A percentile compares a stretch with the other conserved stretches of the same genome.
Conservation (phyloP, 2,329 filamentous ascomycete species). For the Beauveria rudraprayagi region DNA sequence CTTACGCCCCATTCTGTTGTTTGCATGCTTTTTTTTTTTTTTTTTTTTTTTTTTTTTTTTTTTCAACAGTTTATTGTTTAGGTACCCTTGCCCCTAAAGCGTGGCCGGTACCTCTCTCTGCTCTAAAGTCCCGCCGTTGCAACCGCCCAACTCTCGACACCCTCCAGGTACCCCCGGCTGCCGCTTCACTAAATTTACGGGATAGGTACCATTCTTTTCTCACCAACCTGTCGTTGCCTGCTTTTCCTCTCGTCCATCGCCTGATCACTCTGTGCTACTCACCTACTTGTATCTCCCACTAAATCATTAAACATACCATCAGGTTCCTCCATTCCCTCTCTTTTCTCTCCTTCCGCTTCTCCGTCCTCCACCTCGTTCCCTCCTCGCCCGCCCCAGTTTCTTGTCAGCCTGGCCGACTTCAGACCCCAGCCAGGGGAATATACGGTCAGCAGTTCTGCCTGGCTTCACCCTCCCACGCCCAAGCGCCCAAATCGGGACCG, state of each 20-base stretch:
- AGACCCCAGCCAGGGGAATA: constrained; percentile 8
- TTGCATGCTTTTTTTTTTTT: neutral
- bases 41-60: neutral
- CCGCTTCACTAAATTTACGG: neutral
- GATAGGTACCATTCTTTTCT: neutral
- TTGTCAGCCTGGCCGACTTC: constrained; percentile 1
- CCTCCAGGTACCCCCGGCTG: neutral
- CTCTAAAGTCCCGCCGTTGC: neutral
- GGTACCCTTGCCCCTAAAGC: neutral
- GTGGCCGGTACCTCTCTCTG: neutral
- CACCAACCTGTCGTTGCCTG: neutral
- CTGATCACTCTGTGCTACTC: neutral
- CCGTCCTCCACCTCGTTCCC: neutral
- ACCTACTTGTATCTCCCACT: neutral
- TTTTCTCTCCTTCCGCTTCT: neutral
- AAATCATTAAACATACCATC: neutral
- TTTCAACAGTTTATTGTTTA: neutral
- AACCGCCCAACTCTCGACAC: neutral
- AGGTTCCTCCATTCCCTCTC: neutral
- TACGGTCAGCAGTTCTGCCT: constrained; percentile 9
- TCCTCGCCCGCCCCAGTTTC: neutral
- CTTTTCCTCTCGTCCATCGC: neutral
- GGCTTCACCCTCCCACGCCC: constrained; percentile 2
- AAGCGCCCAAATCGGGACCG: neutral
- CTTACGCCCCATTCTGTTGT: neutral